A percentile compares a stretch with the other conserved stretches of the same genome.
phyloP scores from a whole-genome alignment of 805 yeast species.

The Huiozyma sinensis region DNA sequence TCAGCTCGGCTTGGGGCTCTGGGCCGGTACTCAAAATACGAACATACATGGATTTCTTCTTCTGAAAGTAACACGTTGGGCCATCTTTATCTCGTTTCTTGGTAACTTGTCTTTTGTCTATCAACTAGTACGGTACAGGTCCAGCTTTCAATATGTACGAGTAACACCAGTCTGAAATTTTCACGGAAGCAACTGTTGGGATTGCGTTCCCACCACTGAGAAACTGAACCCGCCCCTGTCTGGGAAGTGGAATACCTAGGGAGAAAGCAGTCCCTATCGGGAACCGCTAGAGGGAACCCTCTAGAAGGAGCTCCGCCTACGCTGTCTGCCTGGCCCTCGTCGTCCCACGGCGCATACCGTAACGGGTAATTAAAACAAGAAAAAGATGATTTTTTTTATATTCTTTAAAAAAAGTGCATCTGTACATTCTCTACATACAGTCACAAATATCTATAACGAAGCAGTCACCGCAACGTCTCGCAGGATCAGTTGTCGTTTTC shows the following conservation, averaged over 20 bases:
- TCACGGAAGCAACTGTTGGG: too few relatives aligned
- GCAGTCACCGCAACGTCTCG: too few relatives aligned
- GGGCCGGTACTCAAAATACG: background rate
- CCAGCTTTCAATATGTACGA: background rate
- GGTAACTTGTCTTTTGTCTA: too few relatives aligned
- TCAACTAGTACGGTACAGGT: background rate
- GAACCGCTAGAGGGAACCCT: background rate
- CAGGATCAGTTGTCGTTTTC: constrained; percentile 33
- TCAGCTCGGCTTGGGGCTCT: too few relatives aligned
- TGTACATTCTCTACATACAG: too few relatives aligned
- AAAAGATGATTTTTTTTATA: too few relatives aligned
- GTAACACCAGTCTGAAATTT: background rate
- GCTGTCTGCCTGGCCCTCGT: background rate
- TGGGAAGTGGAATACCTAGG: background rate
- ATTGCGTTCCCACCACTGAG: too few relatives aligned
- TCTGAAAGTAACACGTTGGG: constrained; percentile 98
- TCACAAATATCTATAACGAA: too few relatives aligned
- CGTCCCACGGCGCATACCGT: too few relatives aligned
- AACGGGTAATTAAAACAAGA: too few relatives aligned
- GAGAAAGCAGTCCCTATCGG: background rate
- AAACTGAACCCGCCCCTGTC: too few relatives aligned
- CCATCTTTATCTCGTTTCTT: constrained; percentile 44
- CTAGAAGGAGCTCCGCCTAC: background rate
- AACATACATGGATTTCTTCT: constrained; percentile 98
- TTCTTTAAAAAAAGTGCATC: too few relatives aligned